Evolutionary conservation across 768 basidiomycete genomes (phyloP).

Genomic region (Kwoniella pini): DNA sequence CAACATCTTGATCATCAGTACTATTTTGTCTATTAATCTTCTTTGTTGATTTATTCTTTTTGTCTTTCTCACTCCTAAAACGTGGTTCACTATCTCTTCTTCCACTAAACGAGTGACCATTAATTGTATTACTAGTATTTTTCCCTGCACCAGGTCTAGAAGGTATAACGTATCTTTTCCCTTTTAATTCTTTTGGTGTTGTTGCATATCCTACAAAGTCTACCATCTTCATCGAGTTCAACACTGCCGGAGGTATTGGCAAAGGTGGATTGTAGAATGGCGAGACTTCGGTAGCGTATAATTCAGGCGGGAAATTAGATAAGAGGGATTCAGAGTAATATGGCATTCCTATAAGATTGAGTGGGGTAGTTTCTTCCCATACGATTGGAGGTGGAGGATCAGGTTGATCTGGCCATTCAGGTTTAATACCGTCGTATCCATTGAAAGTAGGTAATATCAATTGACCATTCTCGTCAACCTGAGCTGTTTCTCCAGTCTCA

Average conservation of each 20-base stretch:
- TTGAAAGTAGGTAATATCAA: slow-evolving; percentile 66
- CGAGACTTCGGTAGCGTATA: slow-evolving; percentile 58
- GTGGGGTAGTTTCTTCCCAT: slow-evolving; percentile 82
- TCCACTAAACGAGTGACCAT: slow-evolving; percentile 56
- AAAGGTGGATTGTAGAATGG: slow-evolving; percentile 64
- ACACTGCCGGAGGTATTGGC: slow-evolving; percentile 76
- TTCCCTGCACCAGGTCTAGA: slow-evolving; percentile 51
- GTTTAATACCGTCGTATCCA: slow-evolving; percentile 75
- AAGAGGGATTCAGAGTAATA: slow-evolving; percentile 73
- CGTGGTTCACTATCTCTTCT: slow-evolving; percentile 55
- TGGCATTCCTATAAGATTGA: slow-evolving; percentile 86
- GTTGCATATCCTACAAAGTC: slow-evolving; percentile 88
- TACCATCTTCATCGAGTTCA: slow-evolving; percentile 76
- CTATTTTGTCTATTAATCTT: background rate
- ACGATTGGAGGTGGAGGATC: slow-evolving; percentile 68
- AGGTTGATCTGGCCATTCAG: slow-evolving; percentile 79
- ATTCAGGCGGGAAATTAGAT: slow-evolving; percentile 59
- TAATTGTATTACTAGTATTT: slow-evolving; percentile 34
- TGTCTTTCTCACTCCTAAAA: slow-evolving; percentile 79
- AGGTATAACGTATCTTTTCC: slow-evolving; percentile 73
- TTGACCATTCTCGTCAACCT: slow-evolving; percentile 24
- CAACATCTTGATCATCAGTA: background rate
- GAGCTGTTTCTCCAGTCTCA: slow-evolving; percentile 57
- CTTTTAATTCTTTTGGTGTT: slow-evolving; percentile 80
- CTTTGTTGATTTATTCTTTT: slow-evolving; percentile 25